Evolutionary conservation across 2,329 filamentous ascomycete species (phyloP).

Genomic region (Zymoseptoria tritici): DNA sequence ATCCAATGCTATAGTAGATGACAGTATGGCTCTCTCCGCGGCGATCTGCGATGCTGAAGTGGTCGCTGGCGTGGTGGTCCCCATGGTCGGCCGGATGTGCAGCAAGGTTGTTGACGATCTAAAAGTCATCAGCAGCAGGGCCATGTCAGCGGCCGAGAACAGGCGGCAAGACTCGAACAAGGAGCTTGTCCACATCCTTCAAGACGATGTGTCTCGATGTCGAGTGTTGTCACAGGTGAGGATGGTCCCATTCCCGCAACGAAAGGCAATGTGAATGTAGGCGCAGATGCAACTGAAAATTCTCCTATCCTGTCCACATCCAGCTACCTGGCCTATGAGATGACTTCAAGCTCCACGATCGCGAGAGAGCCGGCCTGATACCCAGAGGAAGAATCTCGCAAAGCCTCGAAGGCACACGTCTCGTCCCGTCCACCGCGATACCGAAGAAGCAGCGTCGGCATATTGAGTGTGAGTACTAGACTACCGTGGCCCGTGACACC

Average conservation of each 20-base stretch:
- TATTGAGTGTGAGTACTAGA: background rate
- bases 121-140: background rate
- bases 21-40: background rate
- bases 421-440: background rate
- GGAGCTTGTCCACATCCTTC: background rate
- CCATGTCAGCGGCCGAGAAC: background rate
- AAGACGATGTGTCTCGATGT: background rate
- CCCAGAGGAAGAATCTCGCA: no score
- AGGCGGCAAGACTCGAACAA: background rate
- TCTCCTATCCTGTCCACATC: no score
- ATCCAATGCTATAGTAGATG: background rate
- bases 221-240: background rate
- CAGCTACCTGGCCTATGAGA: no score
- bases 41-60: background rate
- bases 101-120: background rate
- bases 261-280: no score
- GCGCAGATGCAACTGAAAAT: no score
- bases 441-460: background rate
- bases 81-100: background rate
- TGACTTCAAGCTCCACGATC: no score
- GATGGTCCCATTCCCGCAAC: no score
- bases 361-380: no score
- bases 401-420: no score
- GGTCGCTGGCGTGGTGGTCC: background rate
- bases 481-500: background rate